Evolutionary conservation across 148 eudicot genomes (phyloP).

Genomic region (Fagopyrum esculentum): DNA sequence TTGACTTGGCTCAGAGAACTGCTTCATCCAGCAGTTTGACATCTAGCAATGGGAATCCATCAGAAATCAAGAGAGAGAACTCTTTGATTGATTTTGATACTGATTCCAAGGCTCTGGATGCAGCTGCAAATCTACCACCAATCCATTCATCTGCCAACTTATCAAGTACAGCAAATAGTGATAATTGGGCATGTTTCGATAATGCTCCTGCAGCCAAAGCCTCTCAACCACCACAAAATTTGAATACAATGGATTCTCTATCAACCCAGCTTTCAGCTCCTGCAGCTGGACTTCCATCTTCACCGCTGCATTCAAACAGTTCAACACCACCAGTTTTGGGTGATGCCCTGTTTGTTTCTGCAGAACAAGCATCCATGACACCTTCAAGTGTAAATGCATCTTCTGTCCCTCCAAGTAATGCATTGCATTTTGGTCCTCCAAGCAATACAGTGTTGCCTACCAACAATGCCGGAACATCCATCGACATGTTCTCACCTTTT

Average conservation of each 20-base stretch:
- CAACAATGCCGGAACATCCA: not conserved
- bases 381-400: conserved; percentile 6
- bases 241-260: conserved; percentile 46
- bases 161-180: conserved; percentile 34
- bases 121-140: conserved; percentile 32
- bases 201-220: conserved; percentile 34
- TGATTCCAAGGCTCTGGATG: conserved; percentile 56
- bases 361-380: conserved; percentile 23
- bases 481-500: too few species aligned
- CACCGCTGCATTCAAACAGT: conserved; percentile 20
- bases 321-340: conserved; percentile 26
- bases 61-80: conserved; percentile 53
- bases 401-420: too few species aligned
- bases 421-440: too few species aligned
- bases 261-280: conserved; percentile 44
- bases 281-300: not conserved
- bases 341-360: conserved; percentile 27
- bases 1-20: conserved; percentile 52
- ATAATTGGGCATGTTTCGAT: conserved; percentile 93
- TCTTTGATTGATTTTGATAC: conserved; percentile 90
- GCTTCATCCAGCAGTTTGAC: conserved; percentile 92
- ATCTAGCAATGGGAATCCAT: conserved; percentile 64
- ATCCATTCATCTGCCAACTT: conserved; percentile 33
- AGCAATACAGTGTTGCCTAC: not conserved
- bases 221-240: conserved; percentile 39